Evolutionary conservation across 306 rosid species (phyloP).

Genomic region (Cucurbita argyrosperma): DNA sequence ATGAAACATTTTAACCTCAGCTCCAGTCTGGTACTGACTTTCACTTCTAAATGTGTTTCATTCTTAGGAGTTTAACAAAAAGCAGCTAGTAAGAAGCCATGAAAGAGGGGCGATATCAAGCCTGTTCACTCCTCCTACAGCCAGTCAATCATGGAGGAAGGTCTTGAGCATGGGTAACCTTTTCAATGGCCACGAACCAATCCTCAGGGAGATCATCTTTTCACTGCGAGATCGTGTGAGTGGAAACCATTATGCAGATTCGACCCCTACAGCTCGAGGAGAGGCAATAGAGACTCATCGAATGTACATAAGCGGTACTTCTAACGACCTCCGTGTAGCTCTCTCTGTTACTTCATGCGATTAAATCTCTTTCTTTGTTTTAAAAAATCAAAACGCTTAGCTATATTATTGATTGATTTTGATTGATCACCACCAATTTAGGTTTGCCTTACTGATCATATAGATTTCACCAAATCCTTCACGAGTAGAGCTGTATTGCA

Average conservation of each 20-base stretch:
- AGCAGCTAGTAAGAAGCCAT: slow-evolving; percentile 31
- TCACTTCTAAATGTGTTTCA: background rate
- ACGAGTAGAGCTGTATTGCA: background rate
- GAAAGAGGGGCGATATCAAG: slow-evolving; percentile 63
- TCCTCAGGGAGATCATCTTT: slow-evolving; percentile 71
- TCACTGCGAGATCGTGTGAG: slow-evolving; percentile 41
- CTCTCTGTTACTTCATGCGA: slow-evolving; percentile 88
- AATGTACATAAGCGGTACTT: slow-evolving; percentile 79
- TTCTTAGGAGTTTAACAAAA: slow-evolving; percentile 52
- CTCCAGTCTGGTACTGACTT: background rate
- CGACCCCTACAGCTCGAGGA: slow-evolving; percentile 21
- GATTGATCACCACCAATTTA: background rate
- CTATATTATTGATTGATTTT: background rate
- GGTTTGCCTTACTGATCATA: background rate
- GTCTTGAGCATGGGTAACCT: slow-evolving; percentile 98
- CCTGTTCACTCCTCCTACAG: slow-evolving; percentile 72
- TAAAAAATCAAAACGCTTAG: background rate
- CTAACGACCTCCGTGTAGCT: slow-evolving; percentile 77
- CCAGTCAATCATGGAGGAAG: slow-evolving; percentile 92
- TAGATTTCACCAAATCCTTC: background rate
- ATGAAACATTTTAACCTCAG: background rate
- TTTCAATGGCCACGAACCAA: slow-evolving; percentile 90
- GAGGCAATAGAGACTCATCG: slow-evolving; percentile 70
- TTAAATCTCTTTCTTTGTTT: slow-evolving; percentile 15
- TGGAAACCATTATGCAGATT: slow-evolving; percentile 75